These are phyloP conservation scores for Anacardium occidentale DNA, from an alignment of 345 rosid genomes.

Conservation along the genomic window DNA sequence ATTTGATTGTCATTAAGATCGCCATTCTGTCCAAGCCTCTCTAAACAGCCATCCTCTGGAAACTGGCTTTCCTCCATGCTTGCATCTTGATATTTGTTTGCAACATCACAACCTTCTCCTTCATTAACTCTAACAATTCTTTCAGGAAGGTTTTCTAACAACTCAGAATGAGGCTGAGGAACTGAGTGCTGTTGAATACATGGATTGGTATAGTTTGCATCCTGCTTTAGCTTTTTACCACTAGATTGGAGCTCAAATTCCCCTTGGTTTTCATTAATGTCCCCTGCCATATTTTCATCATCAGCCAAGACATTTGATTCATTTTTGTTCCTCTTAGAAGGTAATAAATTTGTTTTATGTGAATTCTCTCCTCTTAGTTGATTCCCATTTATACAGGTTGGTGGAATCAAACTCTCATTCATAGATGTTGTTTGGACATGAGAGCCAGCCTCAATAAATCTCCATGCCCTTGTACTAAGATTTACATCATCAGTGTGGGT, in stretches of 20 bases:
- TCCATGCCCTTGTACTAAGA: slow-evolving; percentile 6
- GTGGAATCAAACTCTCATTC: slow-evolving; percentile 25
- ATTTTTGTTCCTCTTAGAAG: slow-evolving; percentile 34
- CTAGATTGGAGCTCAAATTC: slow-evolving; percentile 14
- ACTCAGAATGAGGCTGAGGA: slow-evolving; percentile 8
- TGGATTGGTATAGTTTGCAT: slow-evolving; percentile 7
- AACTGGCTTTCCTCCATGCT: slow-evolving; percentile 15
- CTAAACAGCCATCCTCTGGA: slow-evolving; percentile 23
- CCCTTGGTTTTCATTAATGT: slow-evolving; percentile 9
- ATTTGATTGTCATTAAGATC: slow-evolving; percentile 18
- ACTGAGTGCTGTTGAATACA: slow-evolving; percentile 11
- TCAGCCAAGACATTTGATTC: slow-evolving; percentile 8
- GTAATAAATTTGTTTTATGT: slow-evolving; percentile 7
- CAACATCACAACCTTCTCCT: slow-evolving; percentile 15
- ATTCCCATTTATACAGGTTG: slow-evolving; percentile 20
- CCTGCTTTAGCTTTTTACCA: slow-evolving; percentile 40
- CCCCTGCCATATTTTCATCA: slow-evolving; percentile 19
- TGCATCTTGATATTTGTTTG: slow-evolving; percentile 22
- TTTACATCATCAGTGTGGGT: background rate
- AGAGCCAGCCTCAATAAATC: slow-evolving; percentile 12
- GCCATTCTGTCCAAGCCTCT: slow-evolving; percentile 14
- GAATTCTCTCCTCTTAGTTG: slow-evolving; percentile 17
- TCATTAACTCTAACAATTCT: slow-evolving; percentile 9
- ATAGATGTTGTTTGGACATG: slow-evolving; percentile 15
- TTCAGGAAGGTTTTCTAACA: slow-evolving; percentile 9